phyloP scores from a whole-genome alignment of 1,284 basidiomycete species.

The Rhodotorula sp. region DNA sequence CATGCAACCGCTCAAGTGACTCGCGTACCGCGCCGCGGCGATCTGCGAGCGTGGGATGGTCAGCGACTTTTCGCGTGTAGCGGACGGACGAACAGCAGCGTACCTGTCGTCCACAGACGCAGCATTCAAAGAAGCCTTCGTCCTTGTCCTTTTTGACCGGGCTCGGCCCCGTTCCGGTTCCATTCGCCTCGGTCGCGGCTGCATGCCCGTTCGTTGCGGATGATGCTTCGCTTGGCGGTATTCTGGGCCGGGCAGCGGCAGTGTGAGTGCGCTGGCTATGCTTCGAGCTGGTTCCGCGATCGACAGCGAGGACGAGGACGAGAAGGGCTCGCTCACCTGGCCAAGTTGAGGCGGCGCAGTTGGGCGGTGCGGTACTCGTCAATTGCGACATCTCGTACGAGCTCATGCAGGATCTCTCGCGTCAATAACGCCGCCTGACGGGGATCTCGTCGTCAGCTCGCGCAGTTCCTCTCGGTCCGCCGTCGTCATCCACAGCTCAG shows the following conservation, averaged over 20 bases:
- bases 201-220: not conserved
- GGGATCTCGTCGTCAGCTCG: not conserved
- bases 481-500: no score
- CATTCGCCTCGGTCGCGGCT: not conserved
- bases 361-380: constrained; percentile 28
- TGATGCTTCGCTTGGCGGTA: not conserved
- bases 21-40: constrained; percentile 32
- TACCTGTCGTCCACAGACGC: constrained; percentile 26
- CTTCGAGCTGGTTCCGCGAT: not conserved
- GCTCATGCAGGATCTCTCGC: constrained; percentile 22
- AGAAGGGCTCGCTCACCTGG: constrained; percentile 5
- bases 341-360: constrained; percentile 5
- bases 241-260: not conserved
- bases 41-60: constrained; percentile 5
- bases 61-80: not conserved
- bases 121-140: constrained; percentile 30
- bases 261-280: not conserved
- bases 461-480: no score
- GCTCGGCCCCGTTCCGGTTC: constrained; percentile 5
- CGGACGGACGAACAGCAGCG: not conserved
- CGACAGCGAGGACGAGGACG: no score
- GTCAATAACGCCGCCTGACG: constrained; percentile 21
- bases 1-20: constrained; percentile 33
- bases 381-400: constrained; percentile 32
- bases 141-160: constrained; percentile 36